Evolutionary conservation across 2,329 filamentous ascomycete genomes (phyloP).

Genomic region (Exophiala sp.): DNA sequence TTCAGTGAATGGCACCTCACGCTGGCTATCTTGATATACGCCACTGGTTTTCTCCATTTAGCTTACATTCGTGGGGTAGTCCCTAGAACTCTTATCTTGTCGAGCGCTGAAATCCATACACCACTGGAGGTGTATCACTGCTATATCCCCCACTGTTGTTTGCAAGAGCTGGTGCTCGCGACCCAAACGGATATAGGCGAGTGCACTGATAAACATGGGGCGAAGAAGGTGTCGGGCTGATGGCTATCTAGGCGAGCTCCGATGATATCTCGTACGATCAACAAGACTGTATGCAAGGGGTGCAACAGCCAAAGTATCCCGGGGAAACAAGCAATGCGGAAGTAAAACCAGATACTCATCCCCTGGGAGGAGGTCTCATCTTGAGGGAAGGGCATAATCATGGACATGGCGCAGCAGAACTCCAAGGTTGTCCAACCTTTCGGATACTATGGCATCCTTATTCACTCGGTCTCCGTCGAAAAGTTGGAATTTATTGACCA

Average conservation of each 20-base stretch:
- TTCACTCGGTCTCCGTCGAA: slow-evolving; percentile 37
- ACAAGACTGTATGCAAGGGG: not conserved
- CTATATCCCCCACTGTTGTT: no score
- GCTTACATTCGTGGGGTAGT: not conserved
- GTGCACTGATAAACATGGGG: not conserved
- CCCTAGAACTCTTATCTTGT: not conserved
- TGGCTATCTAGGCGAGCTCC: not conserved
- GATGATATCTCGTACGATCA: not conserved
- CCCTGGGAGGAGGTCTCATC: not conserved
- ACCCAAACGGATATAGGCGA: not conserved
- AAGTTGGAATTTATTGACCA: slow-evolving; percentile 39
- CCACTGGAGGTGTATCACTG: no score
- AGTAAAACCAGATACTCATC: not conserved
- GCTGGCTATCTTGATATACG: not conserved
- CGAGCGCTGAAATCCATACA: not conserved
- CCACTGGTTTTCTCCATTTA: not conserved
- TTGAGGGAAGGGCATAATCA: no score
- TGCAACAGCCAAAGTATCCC: no score
- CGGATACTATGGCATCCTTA: slow-evolving; percentile 40
- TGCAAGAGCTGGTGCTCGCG: no score
- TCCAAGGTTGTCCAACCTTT: not conserved
- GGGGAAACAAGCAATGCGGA: not conserved
- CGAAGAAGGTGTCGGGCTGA: not conserved
- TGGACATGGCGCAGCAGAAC: not conserved
- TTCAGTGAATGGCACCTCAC: not conserved